Base-by-base conservation (phyloP, 1,139 yeast species). In the Casaregolazyma lundiana region DNA sequence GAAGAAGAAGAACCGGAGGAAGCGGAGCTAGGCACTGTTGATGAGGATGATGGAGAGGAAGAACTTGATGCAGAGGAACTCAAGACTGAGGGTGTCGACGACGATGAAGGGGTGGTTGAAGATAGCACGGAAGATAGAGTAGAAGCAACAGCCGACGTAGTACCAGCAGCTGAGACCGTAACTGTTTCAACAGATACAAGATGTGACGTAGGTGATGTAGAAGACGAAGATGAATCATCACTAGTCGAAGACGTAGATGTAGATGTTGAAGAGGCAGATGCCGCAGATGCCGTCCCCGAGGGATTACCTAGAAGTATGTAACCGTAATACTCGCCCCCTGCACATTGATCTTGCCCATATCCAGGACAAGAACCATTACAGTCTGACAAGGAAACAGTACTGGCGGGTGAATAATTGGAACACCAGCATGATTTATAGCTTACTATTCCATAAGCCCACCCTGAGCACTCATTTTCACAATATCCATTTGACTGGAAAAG, bases 401-500 rank as follows among this genome's bases (percentile, higher is more conserved):
- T 57, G 2, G 59, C 68, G 0, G 87, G 86, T 3, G 75, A 64
- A 32, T 63, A 59, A 57, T 81, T 71, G 8, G 84, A 72, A 59
- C 89, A 82, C 78, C 81, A 82, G 63, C 89, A 82, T 43, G 69
- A 51, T 45, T 65, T 56, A 19, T 68, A 70, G 50, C 73, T 81
- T 15, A 81, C 64, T 41, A 82, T 71, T 3, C 80, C 88, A 47
- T 73, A 77, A 2, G 80, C 72, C 56, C 66, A 77, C n/a, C 78
- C 80, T 2, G 50, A 29, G 59, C 89, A 82, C 35, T 67, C 62
- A 47, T 68, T 69, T 5, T 68, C 59, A 60, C 88, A 82, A 4
- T 61, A 62, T 1, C 88, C 88, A 54, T 74, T 76, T 32, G 84
- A 75, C 73, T 69, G 73, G 47, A 52, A 78, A 61, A 60, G 53